Conservation (phyloP, 2,329 filamentous ascomycete genomes). For the Nothopassalora personata region DNA sequence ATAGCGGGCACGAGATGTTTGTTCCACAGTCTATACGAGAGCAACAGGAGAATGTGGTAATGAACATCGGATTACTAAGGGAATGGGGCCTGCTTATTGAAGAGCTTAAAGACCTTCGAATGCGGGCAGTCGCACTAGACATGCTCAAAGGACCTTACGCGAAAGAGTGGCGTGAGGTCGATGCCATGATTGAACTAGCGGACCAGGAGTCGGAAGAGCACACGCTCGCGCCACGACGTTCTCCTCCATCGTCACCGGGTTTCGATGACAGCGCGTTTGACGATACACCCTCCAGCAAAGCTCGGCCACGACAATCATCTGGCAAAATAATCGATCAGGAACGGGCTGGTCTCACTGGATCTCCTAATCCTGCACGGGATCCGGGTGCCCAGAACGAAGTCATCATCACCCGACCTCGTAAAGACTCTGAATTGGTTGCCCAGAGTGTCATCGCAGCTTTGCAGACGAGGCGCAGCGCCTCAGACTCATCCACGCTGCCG, state of each 20-base stretch:
- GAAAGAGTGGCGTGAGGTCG: slow-evolving; percentile 70
- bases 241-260: slow-evolving; percentile 52
- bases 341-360: not conserved
- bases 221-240: slow-evolving; percentile 45
- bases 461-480: slow-evolving; percentile 35
- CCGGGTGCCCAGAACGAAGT: slow-evolving; percentile 12
- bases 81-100: slow-evolving; percentile 78
- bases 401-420: slow-evolving; percentile 44
- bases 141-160: slow-evolving; percentile 57
- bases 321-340: not conserved
- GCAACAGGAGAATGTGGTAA: slow-evolving; percentile 74
- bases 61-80: slow-evolving; percentile 75
- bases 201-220: slow-evolving; percentile 59
- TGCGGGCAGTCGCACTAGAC: slow-evolving; percentile 62
- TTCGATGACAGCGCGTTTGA: slow-evolving; percentile 57
- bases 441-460: slow-evolving; percentile 58
- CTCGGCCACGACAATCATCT: slow-evolving; percentile 1
- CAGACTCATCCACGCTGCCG: slow-evolving; percentile 25
- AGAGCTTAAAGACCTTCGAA: slow-evolving; percentile 71
- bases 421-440: slow-evolving; percentile 55
- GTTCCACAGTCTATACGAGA: slow-evolving; percentile 76
- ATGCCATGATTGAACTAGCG: slow-evolving; percentile 81
- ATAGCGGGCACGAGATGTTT: slow-evolving; percentile 53
- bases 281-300: slow-evolving; percentile 30
- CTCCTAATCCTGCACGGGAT: slow-evolving; percentile 1